Conservation (phyloP, 306 rosid species). For the Begonia masoniana region DNA sequence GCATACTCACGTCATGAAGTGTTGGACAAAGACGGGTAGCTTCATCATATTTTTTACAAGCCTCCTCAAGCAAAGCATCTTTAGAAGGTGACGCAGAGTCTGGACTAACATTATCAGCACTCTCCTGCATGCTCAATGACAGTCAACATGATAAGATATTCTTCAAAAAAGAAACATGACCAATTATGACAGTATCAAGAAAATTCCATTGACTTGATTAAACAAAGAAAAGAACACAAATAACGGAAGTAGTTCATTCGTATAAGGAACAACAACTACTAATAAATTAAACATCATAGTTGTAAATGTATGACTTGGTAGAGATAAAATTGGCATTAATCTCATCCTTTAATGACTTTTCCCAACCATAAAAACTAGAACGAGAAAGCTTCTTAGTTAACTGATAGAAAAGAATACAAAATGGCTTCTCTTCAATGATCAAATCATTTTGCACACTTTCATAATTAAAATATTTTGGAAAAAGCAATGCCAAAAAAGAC, state of each 20-base stretch:
- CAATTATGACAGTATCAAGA: too few species aligned
- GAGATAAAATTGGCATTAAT: too few species aligned
- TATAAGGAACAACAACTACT: not conserved
- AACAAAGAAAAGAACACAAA: too few species aligned
- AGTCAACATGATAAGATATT: not conserved
- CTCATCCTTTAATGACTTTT: too few species aligned
- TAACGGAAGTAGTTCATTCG: too few species aligned
- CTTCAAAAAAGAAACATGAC: too few species aligned
- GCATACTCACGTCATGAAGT: slow-evolving; percentile 80
- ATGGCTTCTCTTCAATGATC: too few species aligned
- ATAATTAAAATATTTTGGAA: not conserved
- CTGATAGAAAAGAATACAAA: too few species aligned
- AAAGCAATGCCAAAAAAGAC: not conserved
- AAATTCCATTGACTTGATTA: too few species aligned
- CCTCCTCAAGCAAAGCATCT: slow-evolving; percentile 98
- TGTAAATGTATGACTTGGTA: not conserved
- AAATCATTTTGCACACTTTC: too few species aligned
- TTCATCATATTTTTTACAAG: slow-evolving; percentile 93
- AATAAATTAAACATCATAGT: not conserved
- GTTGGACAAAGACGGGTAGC: slow-evolving; percentile 93
- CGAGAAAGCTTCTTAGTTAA: too few species aligned
- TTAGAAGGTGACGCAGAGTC: slow-evolving; percentile 96
- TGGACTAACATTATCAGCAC: slow-evolving; percentile 91
- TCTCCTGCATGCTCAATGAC: slow-evolving; percentile 60
- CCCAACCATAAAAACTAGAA: too few species aligned